Evolutionary conservation across 176 grass and related monocot genomes (phyloP).

Genomic region (Paspalum notatum): DNA sequence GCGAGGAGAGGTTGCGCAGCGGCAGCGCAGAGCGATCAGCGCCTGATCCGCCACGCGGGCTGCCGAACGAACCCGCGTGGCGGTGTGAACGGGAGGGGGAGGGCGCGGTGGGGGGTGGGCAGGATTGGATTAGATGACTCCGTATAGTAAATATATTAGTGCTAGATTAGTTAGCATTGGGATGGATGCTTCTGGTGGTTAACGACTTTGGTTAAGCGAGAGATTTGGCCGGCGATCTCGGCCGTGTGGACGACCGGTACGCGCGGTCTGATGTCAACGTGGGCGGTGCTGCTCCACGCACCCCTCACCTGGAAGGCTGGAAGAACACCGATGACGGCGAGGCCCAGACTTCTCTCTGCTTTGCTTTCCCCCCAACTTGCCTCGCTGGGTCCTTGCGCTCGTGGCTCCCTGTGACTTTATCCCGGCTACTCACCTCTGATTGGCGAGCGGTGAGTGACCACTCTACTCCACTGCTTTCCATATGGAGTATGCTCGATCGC

Average conservation of each 20-base stretch:
- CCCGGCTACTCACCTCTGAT: background rate
- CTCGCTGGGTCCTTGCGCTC: background rate
- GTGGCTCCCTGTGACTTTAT: background rate
- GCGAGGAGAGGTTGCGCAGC: no score
- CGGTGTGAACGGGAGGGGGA: slow-evolving; percentile 11
- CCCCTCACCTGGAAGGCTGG: slow-evolving; percentile 19
- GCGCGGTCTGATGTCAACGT: slow-evolving; percentile 28
- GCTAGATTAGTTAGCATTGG: no score
- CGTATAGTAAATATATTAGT: no score
- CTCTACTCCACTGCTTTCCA: background rate
- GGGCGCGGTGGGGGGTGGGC: background rate
- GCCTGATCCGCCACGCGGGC: background rate
- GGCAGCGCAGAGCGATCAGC: background rate
- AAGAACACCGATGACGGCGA: background rate
- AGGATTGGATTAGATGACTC: slow-evolving; percentile 1
- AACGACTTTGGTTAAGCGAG: slow-evolving; percentile 30
- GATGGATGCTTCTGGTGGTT: slow-evolving; percentile 36
- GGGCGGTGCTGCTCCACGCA: slow-evolving; percentile 47
- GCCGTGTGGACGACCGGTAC: slow-evolving; percentile 40
- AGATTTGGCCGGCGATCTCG: slow-evolving; percentile 35
- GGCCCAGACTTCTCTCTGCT: background rate
- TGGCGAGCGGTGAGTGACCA: background rate
- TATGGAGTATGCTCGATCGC: no score
- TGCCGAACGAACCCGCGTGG: background rate
- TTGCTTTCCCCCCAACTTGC: slow-evolving; percentile 6